phyloP scores from a whole-genome alignment of 1,284 basidiomycete species.

The Xerocomus nothofagi region DNA sequence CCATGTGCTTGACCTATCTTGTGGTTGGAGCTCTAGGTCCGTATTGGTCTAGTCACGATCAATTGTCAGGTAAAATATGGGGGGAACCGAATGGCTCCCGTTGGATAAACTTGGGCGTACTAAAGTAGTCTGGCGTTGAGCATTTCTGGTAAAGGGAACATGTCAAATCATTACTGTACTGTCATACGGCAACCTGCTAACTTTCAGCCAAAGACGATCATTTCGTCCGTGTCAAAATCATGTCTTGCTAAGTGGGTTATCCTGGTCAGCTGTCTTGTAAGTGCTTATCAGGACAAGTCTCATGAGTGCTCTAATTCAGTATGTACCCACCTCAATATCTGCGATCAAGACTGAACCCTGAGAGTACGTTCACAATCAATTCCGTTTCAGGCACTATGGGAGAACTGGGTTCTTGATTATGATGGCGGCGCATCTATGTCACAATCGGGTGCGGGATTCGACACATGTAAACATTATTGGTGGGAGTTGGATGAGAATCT shows the following conservation, averaged over 20 bases:
- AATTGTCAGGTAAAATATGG: slow-evolving; percentile 1
- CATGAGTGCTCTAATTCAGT: slow-evolving; percentile 14
- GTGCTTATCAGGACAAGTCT: slow-evolving; percentile 24
- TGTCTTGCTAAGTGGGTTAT: slow-evolving; percentile 25
- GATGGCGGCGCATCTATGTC: slow-evolving; percentile 9
- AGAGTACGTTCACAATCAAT: slow-evolving; percentile 14
- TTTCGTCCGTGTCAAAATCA: slow-evolving; percentile 14
- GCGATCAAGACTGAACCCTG: slow-evolving; percentile 22
- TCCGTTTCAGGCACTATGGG: slow-evolving; percentile 18
- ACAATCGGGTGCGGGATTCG: neutral
- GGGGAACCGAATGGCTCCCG: neutral
- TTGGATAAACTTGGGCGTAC: neutral
- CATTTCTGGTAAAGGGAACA: slow-evolving; percentile 9
- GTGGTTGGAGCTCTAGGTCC: neutral
- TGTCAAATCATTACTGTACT: neutral
- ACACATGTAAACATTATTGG: slow-evolving; percentile 9
- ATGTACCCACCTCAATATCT: slow-evolving; percentile 13
- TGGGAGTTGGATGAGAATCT: slow-evolving; percentile 3
- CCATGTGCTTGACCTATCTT: neutral
- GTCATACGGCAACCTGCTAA: slow-evolving; percentile 17
- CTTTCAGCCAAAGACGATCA: slow-evolving; percentile 10
- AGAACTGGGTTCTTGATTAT: slow-evolving; percentile 15
- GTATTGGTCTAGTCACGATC: slow-evolving; percentile 10
- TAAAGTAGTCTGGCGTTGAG: neutral
- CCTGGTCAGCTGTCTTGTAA: slow-evolving; percentile 26